Base-by-base conservation (phyloP, 192 early-diverging fungal genomes). In the Polychytrium aggregatum region DNA sequence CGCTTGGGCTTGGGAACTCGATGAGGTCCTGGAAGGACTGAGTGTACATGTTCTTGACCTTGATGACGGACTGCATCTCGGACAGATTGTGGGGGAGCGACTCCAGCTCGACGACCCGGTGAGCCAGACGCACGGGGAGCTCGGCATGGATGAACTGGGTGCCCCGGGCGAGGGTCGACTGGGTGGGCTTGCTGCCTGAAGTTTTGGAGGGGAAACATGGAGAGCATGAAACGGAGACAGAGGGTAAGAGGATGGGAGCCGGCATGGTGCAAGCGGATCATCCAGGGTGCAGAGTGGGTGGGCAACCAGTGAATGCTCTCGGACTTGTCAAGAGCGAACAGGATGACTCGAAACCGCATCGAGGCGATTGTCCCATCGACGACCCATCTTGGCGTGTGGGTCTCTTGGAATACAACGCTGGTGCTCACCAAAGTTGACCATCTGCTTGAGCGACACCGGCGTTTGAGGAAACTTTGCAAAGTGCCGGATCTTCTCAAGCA, bases 11-110 rank as follows among this genome's bases (percentile, higher is more conserved):
- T 2, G 79, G 76, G 48, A 84, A 78, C 40, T 76, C 66, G 14
- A 70, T 59, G 26, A 84, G 55, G 25, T 84, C 82, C 55, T 84
- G 71, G 65, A 90, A 92, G 39, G 84, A 87, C 43, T 92, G 86
- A 28, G 87, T 84, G 64, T 97, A 97, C 93, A 88, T 92, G 58
- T 89, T 74, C 60, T 91, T 90, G 27, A 97, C 93, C n/a, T 79
- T 74, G 33, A 79, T 57, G 44, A 97, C 85, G 22, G 86, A 87
- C 9, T 83, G 84, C 93, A 94, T 97, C 35, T 90, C 72, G 47
- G 76, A 81, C 29, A 97, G 73, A 29, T 78, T 74, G 47, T 89
- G 78, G 0, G 92, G 92, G 18, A 94, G 62, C 48, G 82, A 77
- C 41, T 97, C 93, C 24, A 97, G 76, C 66, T 97, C 93, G 20